Percentiles rank a stretch among this genome's conserved stretches.
phyloP scores from a whole-genome alignment of 78 protist species.

The Reticulomyxa filosa region DNA sequence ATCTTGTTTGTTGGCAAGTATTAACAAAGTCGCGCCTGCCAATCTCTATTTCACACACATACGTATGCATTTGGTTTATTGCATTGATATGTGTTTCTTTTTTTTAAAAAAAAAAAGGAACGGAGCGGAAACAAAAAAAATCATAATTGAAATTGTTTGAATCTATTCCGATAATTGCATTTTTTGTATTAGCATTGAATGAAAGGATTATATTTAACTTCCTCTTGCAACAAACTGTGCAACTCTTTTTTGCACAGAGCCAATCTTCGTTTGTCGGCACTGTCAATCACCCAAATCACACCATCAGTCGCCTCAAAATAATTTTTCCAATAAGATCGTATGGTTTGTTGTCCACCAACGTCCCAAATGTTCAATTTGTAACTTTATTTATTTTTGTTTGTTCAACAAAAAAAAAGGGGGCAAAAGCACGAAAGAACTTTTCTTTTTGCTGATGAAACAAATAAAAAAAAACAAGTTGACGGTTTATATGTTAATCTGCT shows the following conservation, averaged over 20 bases:
- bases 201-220: too few relatives aligned
- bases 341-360: conserved; percentile 92
- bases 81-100: too few relatives aligned
- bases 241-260: conserved; percentile 51
- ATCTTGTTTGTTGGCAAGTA: conserved; percentile 94
- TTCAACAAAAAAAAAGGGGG: not conserved
- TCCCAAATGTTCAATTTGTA: conserved; percentile 93
- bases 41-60: conserved; percentile 20
- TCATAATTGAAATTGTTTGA: too few relatives aligned
- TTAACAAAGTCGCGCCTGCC: conserved; percentile 84
- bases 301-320: conserved; percentile 90
- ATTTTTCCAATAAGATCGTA: conserved; percentile 93
- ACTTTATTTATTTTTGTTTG: conserved; percentile 7
- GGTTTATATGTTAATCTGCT: not conserved
- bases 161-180: too few relatives aligned
- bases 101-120: not conserved
- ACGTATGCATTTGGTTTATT: too few relatives aligned
- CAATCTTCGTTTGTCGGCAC: conserved; percentile 63
- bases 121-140: too few relatives aligned
- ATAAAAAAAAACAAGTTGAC: not conserved
- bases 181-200: too few relatives aligned
- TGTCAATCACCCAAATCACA: conserved; percentile 92
- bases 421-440: not conserved
- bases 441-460: not conserved
- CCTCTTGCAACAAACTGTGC: conserved; percentile 31